Evolutionary conservation across 2,329 filamentous ascomycete genomes (phyloP).

Genomic region (Dactylonectria macrodidyma): DNA sequence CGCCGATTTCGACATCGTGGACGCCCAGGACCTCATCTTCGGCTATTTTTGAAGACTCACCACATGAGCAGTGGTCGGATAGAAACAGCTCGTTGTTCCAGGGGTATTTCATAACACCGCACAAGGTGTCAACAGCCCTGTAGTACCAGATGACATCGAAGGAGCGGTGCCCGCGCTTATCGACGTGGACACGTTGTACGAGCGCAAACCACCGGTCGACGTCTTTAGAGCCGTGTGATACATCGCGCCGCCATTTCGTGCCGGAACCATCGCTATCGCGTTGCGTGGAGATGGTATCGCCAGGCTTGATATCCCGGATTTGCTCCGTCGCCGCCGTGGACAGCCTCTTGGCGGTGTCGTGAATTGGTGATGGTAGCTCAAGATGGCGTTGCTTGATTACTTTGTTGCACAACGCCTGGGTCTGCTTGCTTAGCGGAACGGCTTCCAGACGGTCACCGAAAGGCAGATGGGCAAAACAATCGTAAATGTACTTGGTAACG

Average conservation of each 20-base stretch:
- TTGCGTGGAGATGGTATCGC: slow-evolving; percentile 65
- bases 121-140: slow-evolving; percentile 78
- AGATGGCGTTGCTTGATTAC: slow-evolving; percentile 49
- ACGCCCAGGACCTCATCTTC: slow-evolving; percentile 70
- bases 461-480: slow-evolving; percentile 75
- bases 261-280: slow-evolving; percentile 62
- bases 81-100: slow-evolving; percentile 82
- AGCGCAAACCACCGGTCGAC: slow-evolving; percentile 78
- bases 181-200: slow-evolving; percentile 70
- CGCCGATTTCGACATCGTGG: slow-evolving; percentile 72
- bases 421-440: slow-evolving; percentile 46
- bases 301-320: slow-evolving; percentile 55
- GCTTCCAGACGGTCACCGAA: slow-evolving; percentile 68
- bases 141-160: slow-evolving; percentile 85
- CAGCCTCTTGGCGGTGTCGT: slow-evolving; percentile 41
- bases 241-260: slow-evolving; percentile 70
- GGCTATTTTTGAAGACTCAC: slow-evolving; percentile 61
- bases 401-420: slow-evolving; percentile 47
- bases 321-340: slow-evolving; percentile 42
- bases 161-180: slow-evolving; percentile 52
- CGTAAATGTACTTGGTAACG: slow-evolving; percentile 78
- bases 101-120: slow-evolving; percentile 77
- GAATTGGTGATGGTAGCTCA: slow-evolving; percentile 45
- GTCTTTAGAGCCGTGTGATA: slow-evolving; percentile 58
- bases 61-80: slow-evolving; percentile 82